Conservation (phyloP, 495 filamentous ascomycete species). For the Oleoguttula mirabilis region DNA sequence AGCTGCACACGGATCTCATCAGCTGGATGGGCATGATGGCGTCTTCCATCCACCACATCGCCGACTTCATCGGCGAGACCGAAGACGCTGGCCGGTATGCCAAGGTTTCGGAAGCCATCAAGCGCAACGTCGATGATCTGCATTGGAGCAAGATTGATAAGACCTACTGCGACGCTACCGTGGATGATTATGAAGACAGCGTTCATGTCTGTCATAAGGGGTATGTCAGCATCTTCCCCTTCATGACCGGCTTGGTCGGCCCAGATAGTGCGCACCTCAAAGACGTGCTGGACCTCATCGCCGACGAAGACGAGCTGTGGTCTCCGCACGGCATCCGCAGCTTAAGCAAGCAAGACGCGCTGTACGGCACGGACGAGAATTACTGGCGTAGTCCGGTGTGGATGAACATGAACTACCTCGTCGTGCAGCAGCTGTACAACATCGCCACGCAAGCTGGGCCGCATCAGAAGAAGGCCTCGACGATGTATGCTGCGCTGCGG, state of each 20-base stretch:
- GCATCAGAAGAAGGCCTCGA: constrained; percentile 54
- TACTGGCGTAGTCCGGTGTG: constrained; percentile 95
- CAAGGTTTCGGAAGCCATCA: constrained; percentile 65
- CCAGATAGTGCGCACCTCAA: constrained; percentile 62
- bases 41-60: constrained; percentile 64
- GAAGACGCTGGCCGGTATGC: constrained; percentile 64
- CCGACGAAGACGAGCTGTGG: constrained; percentile 75
- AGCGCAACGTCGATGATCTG: constrained; percentile 80
- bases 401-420: constrained; percentile 96
- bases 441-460: constrained; percentile 49
- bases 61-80: constrained; percentile 51
- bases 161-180: constrained; percentile 87
- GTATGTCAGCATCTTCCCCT: constrained; percentile 89
- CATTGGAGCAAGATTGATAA: constrained; percentile 75
- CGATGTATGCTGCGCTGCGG: constrained; percentile 64
- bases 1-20: constrained; percentile 89
- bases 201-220: constrained; percentile 88
- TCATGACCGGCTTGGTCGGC: constrained; percentile 66
- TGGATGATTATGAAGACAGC: constrained; percentile 90
- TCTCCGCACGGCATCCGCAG: constrained; percentile 75
- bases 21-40: constrained; percentile 97
- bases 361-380: constrained; percentile 85
- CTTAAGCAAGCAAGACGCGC: constrained; percentile 67
- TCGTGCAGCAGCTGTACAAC: constrained; percentile 61
- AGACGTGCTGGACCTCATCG: constrained; percentile 61